Base-by-base conservation (phyloP, 2,329 filamentous ascomycete genomes). In the Akanthomyces uredinophilus region DNA sequence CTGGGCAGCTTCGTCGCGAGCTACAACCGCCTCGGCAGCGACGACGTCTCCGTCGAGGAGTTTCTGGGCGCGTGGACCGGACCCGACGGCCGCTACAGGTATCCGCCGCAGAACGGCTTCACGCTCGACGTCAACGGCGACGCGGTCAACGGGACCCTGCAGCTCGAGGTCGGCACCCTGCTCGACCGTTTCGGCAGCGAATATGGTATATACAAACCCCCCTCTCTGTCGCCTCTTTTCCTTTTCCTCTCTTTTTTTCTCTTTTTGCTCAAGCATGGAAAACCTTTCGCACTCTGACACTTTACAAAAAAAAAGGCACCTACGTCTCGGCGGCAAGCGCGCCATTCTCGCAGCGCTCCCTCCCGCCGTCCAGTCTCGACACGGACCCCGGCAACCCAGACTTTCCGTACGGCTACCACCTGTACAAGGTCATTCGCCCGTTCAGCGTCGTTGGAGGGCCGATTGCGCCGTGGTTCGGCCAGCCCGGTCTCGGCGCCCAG, bases 161-260 rank as follows among this genome's bases (percentile, higher is more conserved):
- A 74, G 0, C 68, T 83, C 0, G 63, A 65, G 2, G 69, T 68
- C 0, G 80, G 78, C 14, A 72, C 74, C n/a, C 70, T 79, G 27
- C 64, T 83, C 1, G 80, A 83, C 67, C 73, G 79, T 1, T 83
- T 83, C 54, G 80, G 80, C 1, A 71, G 71, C 11, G 79, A 81
- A 64, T 72, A 71, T 52, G 80, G 80, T 51, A n/a, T n/a, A n/a
- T n/a, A n/a, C n/a, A n/a, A n/a, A n/a, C n/a, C n/a, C n/a, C n/a
- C n/a, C n/a, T n/a, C n/a, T n/a, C n/a, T n/a, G n/a, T n/a, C n/a
- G n/a, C n/a, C n/a, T n/a, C n/a, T n/a, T n/a, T n/a, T n/a, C n/a
- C n/a, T n/a, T n/a, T n/a, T n/a, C n/a, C n/a, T n/a, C n/a, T n/a
- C n/a, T n/a, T n/a, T n/a, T n/a, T n/a, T n/a, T n/a, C n/a, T n/a